Percentiles rank a stretch among this genome's conserved stretches.
These are phyloP conservation scores for Datisca glomerata DNA, from an alignment of 306 rosid species.

Conservation along the genomic window DNA sequence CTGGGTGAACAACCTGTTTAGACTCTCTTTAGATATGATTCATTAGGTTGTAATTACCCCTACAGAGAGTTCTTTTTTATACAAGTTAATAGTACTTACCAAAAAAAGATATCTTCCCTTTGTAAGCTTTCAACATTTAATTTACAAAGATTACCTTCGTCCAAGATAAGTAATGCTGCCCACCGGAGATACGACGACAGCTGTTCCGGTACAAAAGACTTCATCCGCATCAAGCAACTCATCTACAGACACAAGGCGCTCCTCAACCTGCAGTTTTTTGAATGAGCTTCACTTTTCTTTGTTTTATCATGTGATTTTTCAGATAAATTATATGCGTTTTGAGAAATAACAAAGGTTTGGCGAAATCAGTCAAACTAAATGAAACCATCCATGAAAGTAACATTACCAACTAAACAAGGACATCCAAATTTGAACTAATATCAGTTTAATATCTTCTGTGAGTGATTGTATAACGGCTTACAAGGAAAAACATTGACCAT, in stretches of 20 bases:
- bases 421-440: not conserved
- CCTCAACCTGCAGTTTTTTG: constrained; percentile 68
- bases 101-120: too few relatives aligned
- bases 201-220: constrained; percentile 94
- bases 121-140: too few relatives aligned
- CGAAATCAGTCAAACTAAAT: not conserved
- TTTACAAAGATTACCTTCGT: constrained; percentile 50
- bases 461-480: too few relatives aligned
- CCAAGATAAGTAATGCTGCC: constrained; percentile 82
- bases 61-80: too few relatives aligned
- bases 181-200: constrained; percentile 95
- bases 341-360: not conserved
- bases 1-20: too few relatives aligned
- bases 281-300: constrained; percentile 8
- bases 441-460: too few relatives aligned
- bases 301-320: not conserved
- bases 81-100: too few relatives aligned
- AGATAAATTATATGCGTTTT: not conserved
- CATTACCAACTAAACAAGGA: not conserved
- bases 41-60: too few relatives aligned
- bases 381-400: not conserved
- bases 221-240: constrained; percentile 90
- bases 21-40: too few relatives aligned
- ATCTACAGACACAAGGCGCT: constrained; percentile 71
- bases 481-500: too few relatives aligned